phyloP scores from a whole-genome alignment of 176 grass and related monocot genomes.

The Aechmea fasciata region DNA sequence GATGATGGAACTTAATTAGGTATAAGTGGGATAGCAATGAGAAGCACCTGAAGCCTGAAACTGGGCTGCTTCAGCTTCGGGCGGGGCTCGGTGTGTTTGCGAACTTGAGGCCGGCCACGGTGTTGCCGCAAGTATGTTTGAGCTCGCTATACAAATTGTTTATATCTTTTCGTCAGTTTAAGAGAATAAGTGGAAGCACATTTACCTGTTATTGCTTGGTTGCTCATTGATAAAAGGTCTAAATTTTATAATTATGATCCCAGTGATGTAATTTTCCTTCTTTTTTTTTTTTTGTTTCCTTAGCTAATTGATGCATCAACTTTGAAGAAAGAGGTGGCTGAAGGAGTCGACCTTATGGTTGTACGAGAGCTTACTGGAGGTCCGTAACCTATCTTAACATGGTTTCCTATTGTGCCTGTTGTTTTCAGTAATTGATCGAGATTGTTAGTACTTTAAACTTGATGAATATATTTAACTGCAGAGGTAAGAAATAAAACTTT shows the following conservation, averaged over 20 bases:
- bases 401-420: neutral
- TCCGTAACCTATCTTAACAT: constrained; percentile 16
- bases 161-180: neutral
- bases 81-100: constrained; percentile 64
- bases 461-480: no score
- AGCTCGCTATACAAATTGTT: neutral
- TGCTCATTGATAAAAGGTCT: neutral
- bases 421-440: neutral
- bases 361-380: constrained; percentile 97
- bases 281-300: constrained; percentile 17
- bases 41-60: constrained; percentile 93
- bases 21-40: constrained; percentile 97
- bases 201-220: neutral
- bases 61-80: constrained; percentile 68
- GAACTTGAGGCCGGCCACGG: constrained; percentile 70
- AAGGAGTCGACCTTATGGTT: constrained; percentile 96
- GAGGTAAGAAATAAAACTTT: no score
- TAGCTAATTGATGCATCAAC: constrained; percentile 84
- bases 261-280: neutral
- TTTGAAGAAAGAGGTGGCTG: constrained; percentile 76
- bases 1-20: constrained; percentile 13
- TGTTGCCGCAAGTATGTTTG: constrained; percentile 62
- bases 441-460: neutral
- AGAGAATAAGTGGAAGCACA: neutral
- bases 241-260: neutral